A percentile compares a stretch with the other conserved stretches of the same genome.
Conservation (phyloP, 2,329 filamentous ascomycete genomes). For the Cercospora nicotianae region DNA sequence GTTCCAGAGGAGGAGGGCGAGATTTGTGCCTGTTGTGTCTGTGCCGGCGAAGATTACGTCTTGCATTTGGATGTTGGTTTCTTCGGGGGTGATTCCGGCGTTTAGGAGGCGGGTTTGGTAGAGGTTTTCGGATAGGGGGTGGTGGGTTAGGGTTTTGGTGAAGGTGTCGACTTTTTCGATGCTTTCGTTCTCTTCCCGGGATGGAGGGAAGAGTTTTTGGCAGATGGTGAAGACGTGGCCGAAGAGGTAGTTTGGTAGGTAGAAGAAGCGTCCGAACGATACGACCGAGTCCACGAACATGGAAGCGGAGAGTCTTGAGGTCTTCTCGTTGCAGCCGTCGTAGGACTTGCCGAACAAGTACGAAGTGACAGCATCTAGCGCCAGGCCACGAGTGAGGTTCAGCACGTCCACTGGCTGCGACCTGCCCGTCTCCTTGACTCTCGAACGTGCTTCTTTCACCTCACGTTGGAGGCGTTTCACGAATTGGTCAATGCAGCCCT, state of each 20-base stretch:
- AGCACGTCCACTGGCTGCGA: slow-evolving; percentile 50
- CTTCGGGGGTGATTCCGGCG: no score
- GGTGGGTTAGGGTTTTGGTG: no score
- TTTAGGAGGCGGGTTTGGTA: no score
- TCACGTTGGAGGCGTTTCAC: slow-evolving; percentile 44
- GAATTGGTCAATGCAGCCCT: slow-evolving; percentile 46
- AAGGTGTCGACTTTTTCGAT: no score
- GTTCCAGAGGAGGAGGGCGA: background rate
- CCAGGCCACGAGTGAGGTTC: slow-evolving; percentile 51
- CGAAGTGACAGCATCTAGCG: slow-evolving; percentile 55
- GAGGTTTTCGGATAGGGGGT: no score
- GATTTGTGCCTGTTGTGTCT: background rate
- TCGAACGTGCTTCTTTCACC: slow-evolving; percentile 24
- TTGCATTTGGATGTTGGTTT: background rate
- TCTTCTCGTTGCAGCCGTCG: slow-evolving; percentile 44
- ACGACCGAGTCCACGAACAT: no score
- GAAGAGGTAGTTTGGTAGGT: no score
- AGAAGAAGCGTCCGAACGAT: no score
- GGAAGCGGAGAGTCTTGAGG: no score
- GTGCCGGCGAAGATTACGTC: background rate
- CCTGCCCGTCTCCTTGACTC: slow-evolving; percentile 22
- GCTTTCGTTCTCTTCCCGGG: no score
- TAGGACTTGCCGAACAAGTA: slow-evolving; percentile 57
- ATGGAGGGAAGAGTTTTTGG: no score
- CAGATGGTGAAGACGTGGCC: no score